These are phyloP conservation scores for Blastomyces parvus DNA, from an alignment of 2,329 filamentous ascomycete genomes.

Conservation along the genomic window DNA sequence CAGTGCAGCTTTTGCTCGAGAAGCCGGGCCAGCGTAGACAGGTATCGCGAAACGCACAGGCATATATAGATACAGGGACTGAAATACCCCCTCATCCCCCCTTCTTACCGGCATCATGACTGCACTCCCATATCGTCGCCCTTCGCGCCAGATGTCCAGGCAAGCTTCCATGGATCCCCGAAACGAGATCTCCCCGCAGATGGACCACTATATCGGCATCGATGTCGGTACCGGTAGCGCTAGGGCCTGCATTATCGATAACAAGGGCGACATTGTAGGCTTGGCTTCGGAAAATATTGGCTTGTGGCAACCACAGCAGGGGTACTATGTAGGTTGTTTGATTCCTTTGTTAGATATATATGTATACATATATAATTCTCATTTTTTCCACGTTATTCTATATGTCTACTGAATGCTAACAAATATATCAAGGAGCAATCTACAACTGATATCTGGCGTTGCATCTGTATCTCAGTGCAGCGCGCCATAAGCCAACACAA, in stretches of 20 bases:
- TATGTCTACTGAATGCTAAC: background rate
- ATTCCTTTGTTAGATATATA: background rate
- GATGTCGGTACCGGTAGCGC: slow-evolving; percentile 96
- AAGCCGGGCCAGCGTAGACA: background rate
- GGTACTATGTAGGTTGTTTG: slow-evolving; percentile 54
- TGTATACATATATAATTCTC: background rate
- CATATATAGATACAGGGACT: background rate
- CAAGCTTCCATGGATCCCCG: slow-evolving; percentile 39
- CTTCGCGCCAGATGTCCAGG: slow-evolving; percentile 27
- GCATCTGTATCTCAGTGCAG: slow-evolving; percentile 82
- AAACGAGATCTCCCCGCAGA: slow-evolving; percentile 48
- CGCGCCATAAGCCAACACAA: slow-evolving; percentile 71
- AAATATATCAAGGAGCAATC: slow-evolving; percentile 69
- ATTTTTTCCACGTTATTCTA: background rate
- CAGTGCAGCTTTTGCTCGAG: background rate
- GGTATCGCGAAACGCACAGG: background rate
- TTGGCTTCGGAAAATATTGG: slow-evolving; percentile 66
- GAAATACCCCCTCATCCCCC: background rate
- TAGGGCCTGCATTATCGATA: slow-evolving; percentile 89
- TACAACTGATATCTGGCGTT: slow-evolving; percentile 90
- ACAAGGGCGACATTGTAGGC: slow-evolving; percentile 72
- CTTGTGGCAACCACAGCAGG: slow-evolving; percentile 66
- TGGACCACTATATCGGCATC: slow-evolving; percentile 67
- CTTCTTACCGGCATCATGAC: slow-evolving; percentile 20
- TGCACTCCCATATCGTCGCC: slow-evolving; percentile 26